Evolutionary conservation across 768 basidiomycete species (phyloP), one percentile per base, ranked within the genome.

Genomic region (Rhizopogon rudus): DNA sequence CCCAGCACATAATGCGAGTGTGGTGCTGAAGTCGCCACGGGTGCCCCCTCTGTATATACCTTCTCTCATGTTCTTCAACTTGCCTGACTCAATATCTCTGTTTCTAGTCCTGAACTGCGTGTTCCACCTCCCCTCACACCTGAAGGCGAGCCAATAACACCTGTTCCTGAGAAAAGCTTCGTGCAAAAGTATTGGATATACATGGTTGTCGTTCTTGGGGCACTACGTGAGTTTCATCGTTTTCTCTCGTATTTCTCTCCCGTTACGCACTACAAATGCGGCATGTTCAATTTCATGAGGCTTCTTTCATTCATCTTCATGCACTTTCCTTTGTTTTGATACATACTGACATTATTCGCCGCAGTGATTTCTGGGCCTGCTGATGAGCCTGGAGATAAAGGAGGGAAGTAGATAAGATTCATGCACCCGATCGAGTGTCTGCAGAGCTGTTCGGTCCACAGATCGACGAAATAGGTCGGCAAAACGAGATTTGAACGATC

Each of bases 101-200:
- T 20, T 41, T 62, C 22, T 63, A 92, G 91, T 55, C 88, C 87
- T 43, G 80, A 81, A 56, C 76, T 92, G 40, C 83, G 81, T 52
- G 71, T 76, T 1, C 88, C 89, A 8, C 87, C 87, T 8, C 83
- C 81, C 5, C 67, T 91, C 22, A 83, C 82, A 8, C 71, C 81
- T 14, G 76, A 87, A 63, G 91, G 91, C 44, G 79, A 83, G 63
- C 79, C 82, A 17, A 73, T 88, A 22, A 67, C 76, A 55, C 80
- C 84, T 0, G 66, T 74, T 35, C 78, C 80, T 0, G 91, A 95
- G 65, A 88, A 93, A 69, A 74, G 83, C 10, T 91, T 94, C 69
- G 54, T 93, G 41, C 88, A 91, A 64, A 94, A 93, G 67, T 95
- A 95, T 69, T 95, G 93, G 93, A 75, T 93, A 69, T 93, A 93